phyloP scores from a whole-genome alignment of 805 yeast genomes.

The Ogataea salicorniae region DNA sequence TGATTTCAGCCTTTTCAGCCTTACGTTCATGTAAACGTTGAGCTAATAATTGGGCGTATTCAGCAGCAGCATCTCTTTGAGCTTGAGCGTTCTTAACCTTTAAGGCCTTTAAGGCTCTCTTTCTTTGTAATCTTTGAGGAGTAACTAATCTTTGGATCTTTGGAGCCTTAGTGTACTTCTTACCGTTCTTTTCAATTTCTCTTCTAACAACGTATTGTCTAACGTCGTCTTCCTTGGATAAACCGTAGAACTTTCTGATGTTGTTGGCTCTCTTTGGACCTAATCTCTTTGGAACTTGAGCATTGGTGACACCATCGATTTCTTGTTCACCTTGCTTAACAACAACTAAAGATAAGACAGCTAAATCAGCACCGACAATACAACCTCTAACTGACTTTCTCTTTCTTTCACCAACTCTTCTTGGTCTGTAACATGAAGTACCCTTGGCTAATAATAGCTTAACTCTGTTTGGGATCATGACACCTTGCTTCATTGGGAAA shows the following conservation, averaged over 20 bases:
- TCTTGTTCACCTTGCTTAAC: slow-evolving; percentile 97
- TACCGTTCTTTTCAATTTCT: slow-evolving; percentile 96
- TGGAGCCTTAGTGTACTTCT: slow-evolving; percentile 99
- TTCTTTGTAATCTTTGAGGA: slow-evolving; percentile 98
- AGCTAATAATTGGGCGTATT: slow-evolving; percentile 98
- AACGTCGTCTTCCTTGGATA: slow-evolving; percentile 89
- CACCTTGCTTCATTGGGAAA: slow-evolving; percentile 99
- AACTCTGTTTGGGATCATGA: slow-evolving; percentile 99
- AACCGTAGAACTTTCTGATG: slow-evolving; percentile 99
- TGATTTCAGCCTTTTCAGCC: slow-evolving; percentile 97
- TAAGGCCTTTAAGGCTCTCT: slow-evolving; percentile 91
- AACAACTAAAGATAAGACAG: slow-evolving; percentile 89
- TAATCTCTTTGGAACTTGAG: slow-evolving; percentile 95
- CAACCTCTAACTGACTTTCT: slow-evolving; percentile 99
- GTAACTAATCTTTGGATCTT: slow-evolving; percentile 99
- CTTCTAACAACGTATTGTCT: slow-evolving; percentile 94
- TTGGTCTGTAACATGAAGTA: slow-evolving; percentile 98
- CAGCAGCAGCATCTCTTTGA: slow-evolving; percentile 99
- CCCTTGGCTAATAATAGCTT: slow-evolving; percentile 90
- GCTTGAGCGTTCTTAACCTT: slow-evolving; percentile 97
- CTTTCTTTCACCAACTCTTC: slow-evolving; percentile 99
- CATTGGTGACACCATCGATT: slow-evolving; percentile 92
- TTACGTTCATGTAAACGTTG: slow-evolving; percentile 97
- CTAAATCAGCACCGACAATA: slow-evolving; percentile 94
- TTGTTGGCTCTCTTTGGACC: slow-evolving; percentile 99